These are phyloP conservation scores for Parvularia atlantis DNA, from an alignment of 78 protist genomes.

Conservation along the genomic window DNA sequence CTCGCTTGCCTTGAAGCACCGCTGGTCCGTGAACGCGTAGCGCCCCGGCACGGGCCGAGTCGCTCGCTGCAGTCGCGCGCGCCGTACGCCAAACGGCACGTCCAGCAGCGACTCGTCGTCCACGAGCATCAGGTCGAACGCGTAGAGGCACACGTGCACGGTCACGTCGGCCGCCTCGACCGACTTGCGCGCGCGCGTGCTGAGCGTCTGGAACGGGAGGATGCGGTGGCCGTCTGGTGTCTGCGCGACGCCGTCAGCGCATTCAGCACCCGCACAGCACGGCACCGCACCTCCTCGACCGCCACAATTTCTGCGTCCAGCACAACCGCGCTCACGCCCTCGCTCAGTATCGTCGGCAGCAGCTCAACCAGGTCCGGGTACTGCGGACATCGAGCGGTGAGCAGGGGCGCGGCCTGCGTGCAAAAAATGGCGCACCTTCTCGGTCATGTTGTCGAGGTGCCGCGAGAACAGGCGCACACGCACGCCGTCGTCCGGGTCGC, in stretches of 20 bases:
- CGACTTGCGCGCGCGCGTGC: constrained; percentile 76
- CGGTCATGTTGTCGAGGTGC: constrained; percentile 86
- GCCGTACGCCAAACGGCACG: constrained; percentile 21
- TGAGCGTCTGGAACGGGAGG: constrained; percentile 86
- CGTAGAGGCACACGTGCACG: constrained; percentile 84
- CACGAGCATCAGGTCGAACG: constrained; percentile 88
- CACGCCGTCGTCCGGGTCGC: constrained; percentile 40
- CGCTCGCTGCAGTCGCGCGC: neutral
- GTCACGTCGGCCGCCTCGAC: constrained; percentile 39
- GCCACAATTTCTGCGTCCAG: constrained; percentile 94
- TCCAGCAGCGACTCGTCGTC: constrained; percentile 64
- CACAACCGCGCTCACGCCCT: no score
- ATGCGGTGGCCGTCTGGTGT: no score
- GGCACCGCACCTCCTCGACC: no score
- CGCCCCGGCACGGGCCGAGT: neutral
- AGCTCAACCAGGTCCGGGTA: constrained; percentile 83
- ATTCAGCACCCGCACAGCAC: no score
- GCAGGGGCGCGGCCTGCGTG: no score
- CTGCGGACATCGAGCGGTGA: no score
- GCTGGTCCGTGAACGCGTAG: no score
- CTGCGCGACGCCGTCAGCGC: neutral
- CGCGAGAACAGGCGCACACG: constrained; percentile 73
- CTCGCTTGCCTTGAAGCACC: no score
- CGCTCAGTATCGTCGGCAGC: no score
- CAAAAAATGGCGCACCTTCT: no score